Conservation (phyloP, 2,329 filamentous ascomycete genomes). For the Neurospora crassa region DNA sequence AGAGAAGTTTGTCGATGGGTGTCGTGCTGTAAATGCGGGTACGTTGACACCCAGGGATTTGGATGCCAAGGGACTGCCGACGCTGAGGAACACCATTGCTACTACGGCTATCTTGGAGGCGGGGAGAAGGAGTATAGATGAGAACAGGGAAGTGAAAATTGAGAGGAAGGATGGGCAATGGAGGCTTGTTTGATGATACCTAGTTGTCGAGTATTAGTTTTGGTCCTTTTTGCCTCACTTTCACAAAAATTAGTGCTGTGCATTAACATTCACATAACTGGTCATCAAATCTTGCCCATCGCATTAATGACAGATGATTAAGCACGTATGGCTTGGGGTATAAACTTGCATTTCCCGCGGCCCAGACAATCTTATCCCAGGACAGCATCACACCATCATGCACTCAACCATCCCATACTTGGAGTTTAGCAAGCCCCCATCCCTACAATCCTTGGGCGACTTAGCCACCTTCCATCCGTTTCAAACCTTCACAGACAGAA, state of each 20-base stretch:
- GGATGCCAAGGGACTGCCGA: slow-evolving; percentile 73
- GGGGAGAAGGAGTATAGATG: slow-evolving; percentile 74
- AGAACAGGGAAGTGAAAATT: slow-evolving; percentile 70
- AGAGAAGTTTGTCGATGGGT: slow-evolving; percentile 91
- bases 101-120: slow-evolving; percentile 89
- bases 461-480: not conserved
- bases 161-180: slow-evolving; percentile 51
- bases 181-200: slow-evolving; percentile 43
- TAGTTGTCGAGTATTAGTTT: not conserved
- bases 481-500: slow-evolving; percentile 1
- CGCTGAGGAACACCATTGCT: slow-evolving; percentile 78
- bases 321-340: not conserved
- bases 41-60: slow-evolving; percentile 63
- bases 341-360: not conserved
- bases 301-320: too few species aligned
- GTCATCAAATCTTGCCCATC: too few species aligned
- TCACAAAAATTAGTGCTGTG: not conserved
- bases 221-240: too few species aligned
- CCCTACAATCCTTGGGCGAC: too few species aligned
- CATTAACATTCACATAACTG: too few species aligned
- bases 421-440: not conserved
- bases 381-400: not conserved
- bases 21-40: slow-evolving; percentile 67
- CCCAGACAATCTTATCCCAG: not conserved
- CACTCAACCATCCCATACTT: not conserved